These are phyloP conservation scores for Phytophthora brassicae DNA, from an alignment of 352 stramenopile genomes.

Conservation along the genomic window DNA sequence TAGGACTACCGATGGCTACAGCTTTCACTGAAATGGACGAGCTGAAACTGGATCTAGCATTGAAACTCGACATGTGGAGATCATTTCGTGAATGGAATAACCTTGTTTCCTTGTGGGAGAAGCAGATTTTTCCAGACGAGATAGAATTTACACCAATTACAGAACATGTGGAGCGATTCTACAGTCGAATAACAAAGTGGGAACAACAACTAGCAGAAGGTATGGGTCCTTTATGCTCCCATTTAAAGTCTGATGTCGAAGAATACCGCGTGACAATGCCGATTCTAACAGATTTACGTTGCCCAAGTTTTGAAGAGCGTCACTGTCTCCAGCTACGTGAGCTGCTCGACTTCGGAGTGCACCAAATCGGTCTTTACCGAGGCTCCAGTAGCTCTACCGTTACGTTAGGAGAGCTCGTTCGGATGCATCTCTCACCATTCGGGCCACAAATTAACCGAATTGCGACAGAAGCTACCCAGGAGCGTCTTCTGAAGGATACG, in stretches of 20 bases:
- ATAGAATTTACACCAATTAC: constrained; percentile 74
- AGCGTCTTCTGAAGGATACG: constrained; percentile 86
- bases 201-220: constrained; percentile 55
- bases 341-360: constrained; percentile 82
- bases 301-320: constrained; percentile 60
- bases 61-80: constrained; percentile 87
- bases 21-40: constrained; percentile 86
- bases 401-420: constrained; percentile 81
- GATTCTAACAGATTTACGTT: constrained; percentile 64
- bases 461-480: constrained; percentile 86
- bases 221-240: constrained; percentile 45
- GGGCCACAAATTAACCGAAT: constrained; percentile 80
- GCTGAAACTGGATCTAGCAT: constrained; percentile 61
- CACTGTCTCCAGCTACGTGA: constrained; percentile 57
- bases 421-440: constrained; percentile 77
- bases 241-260: constrained; percentile 79
- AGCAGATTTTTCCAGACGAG: constrained; percentile 51
- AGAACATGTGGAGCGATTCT: constrained; percentile 67
- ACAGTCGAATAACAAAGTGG: constrained; percentile 46
- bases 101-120: constrained; percentile 48
- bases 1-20: constrained; percentile 52
- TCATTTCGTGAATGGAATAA: constrained; percentile 65
- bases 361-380: constrained; percentile 23
- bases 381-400: constrained; percentile 31
- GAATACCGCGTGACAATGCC: constrained; percentile 83